These are phyloP conservation scores for Hericium alpestre DNA, from an alignment of 768 basidiomycete species.

Conservation along the genomic window DNA sequence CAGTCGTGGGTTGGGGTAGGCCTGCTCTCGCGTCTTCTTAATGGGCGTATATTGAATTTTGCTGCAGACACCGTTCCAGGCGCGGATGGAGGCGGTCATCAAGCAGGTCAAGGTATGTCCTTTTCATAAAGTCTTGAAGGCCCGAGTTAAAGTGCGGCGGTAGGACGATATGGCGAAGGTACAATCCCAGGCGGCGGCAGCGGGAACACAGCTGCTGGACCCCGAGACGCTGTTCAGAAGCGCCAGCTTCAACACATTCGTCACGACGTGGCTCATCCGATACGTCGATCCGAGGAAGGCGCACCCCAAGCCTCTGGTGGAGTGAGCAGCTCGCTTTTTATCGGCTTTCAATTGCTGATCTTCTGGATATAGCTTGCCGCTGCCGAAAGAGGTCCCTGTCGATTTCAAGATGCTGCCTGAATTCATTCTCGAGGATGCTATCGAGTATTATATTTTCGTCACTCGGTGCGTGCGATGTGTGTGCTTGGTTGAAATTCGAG, in stretches of 20 bases:
- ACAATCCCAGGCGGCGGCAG: conserved; percentile 66
- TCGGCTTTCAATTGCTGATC: background rate
- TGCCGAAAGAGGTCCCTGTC: conserved; percentile 78
- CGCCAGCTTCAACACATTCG: conserved; percentile 78
- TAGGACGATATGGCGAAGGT: conserved; percentile 64
- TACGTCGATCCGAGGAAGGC: conserved; percentile 71
- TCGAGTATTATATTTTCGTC: conserved; percentile 79
- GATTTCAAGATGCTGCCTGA: conserved; percentile 85
- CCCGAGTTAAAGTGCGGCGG: background rate
- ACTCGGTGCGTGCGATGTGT: conserved; percentile 46
- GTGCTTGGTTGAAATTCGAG: background rate
- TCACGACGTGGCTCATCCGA: conserved; percentile 89
- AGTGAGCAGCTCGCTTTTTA: conserved; percentile 38
- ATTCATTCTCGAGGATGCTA: conserved; percentile 87
- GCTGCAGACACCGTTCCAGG: conserved; percentile 56
- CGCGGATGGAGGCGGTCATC: conserved; percentile 68
- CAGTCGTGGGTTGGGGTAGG: conserved; percentile 76
- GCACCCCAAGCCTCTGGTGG: conserved; percentile 60
- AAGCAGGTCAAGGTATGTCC: conserved; percentile 60
- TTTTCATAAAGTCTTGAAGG: background rate
- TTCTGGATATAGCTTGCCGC: conserved; percentile 53
- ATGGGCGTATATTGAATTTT: conserved; percentile 1
- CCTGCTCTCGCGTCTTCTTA: conserved; percentile 2
- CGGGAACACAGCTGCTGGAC: conserved; percentile 77
- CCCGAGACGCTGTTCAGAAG: conserved; percentile 73